Base-by-base conservation (phyloP, 1,284 basidiomycete species). In the Leucoagaricus sp. region DNA sequence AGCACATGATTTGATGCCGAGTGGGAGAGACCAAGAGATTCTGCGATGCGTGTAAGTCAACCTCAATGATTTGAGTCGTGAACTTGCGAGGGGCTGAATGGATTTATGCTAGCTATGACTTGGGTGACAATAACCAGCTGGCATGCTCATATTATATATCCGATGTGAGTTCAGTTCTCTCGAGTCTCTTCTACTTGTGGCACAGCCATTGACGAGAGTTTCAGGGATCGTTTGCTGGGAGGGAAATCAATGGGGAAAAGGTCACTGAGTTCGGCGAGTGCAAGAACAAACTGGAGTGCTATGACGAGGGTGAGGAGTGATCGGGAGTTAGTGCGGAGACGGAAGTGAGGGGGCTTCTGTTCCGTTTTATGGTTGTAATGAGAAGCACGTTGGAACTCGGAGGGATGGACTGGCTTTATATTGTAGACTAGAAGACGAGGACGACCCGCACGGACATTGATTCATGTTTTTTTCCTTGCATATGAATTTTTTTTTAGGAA, bases 241-340 rank as follows among this genome's bases (percentile, higher is more conserved):
- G 53, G 36, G 44, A 55, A 21, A 23, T 48, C 17, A 21, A 41
- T 17, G 53, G 53, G 19, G 45, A 28, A n/a, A 34, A 5, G 7
- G 45, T 48, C 19, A 29, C 53, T 17, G 53, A 48, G 13, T 21
- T 5, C 4, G 53, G 53, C 12, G 44, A 48, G 28, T 55, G 53
- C 10, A 13, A 8, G 26, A 23, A 6, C 5, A n/a, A 17, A 26
- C 25, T 55, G 46, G 26, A 42, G n/a, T 55, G 53, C 31, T 15
- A 7, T n/a, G 46, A 48, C 13, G 17, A 13, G 9, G 26, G 23
- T 33, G n/a, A 38, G 12, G 45, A 48, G 6, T 53, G 33, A 38
- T 7, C 3, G 21, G 6, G 2, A 25, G 13, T 29, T 19, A 25
- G 44, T 4, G 25, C 13, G 8, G 17, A 17, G 17, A n/a, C 41